Evolutionary conservation across 192 early-diverging fungal genomes (phyloP).

Genomic region (Backusella tuberculispora): DNA sequence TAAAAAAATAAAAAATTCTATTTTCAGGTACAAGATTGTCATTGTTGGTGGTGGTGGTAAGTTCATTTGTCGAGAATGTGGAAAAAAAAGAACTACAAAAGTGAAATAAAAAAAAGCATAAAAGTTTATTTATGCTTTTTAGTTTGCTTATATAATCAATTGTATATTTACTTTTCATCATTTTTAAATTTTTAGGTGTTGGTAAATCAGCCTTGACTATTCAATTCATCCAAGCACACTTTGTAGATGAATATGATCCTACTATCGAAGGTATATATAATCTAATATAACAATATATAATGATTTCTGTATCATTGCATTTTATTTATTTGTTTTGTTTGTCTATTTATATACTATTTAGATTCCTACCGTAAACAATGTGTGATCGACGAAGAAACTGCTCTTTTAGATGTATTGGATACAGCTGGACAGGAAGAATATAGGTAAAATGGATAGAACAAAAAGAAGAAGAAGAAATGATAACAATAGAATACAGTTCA

Average conservation of each 20-base stretch:
- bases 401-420: constrained; percentile 92
- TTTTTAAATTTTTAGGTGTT: constrained; percentile 57
- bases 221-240: constrained; percentile 81
- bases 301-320: neutral
- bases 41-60: constrained; percentile 62
- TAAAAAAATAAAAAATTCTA: neutral
- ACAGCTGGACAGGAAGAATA: constrained; percentile 98
- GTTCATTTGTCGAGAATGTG: neutral
- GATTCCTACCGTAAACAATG: constrained; percentile 98
- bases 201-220: constrained; percentile 85
- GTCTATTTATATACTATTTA: constrained; percentile 10
- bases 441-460: constrained; percentile 20
- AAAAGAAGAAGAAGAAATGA: neutral
- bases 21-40: constrained; percentile 54
- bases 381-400: constrained; percentile 89
- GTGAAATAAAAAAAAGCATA: neutral
- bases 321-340: neutral
- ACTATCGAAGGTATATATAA: constrained; percentile 77
- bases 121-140: neutral
- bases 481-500: neutral
- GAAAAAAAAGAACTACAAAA: neutral
- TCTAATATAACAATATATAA: neutral
- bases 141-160: neutral
- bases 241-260: constrained; percentile 93
- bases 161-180: no score